Conservation (phyloP, 495 filamentous ascomycete genomes). For the Trichoderma virens region DNA sequence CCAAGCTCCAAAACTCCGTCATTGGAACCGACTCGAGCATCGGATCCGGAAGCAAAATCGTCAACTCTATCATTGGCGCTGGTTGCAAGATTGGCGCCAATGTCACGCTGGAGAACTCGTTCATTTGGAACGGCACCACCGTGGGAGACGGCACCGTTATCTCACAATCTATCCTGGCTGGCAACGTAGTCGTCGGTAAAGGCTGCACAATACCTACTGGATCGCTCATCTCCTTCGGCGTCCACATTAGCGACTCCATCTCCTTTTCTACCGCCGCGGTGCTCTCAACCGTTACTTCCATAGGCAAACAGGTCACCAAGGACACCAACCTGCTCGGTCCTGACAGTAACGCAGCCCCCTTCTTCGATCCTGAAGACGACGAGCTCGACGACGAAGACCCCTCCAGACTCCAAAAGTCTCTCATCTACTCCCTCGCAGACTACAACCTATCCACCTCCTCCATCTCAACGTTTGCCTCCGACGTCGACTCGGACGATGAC, state of each 20-base stretch:
- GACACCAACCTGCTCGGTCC: conserved; percentile 52
- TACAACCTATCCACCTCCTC: conserved; percentile 69
- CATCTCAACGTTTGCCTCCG: conserved; percentile 53
- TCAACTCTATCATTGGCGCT: conserved; percentile 70
- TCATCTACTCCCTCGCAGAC: conserved; percentile 62
- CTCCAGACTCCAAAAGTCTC: conserved; percentile 28
- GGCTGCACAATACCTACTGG: conserved; percentile 60
- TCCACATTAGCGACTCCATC: conserved; percentile 55
- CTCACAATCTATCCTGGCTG: conserved; percentile 66
- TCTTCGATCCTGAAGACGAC: conserved; percentile 38
- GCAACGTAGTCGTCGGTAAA: conserved; percentile 60
- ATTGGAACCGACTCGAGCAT: conserved; percentile 71
- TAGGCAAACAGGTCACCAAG: conserved; percentile 33
- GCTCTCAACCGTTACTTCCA: conserved; percentile 30
- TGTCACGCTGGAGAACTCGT: conserved; percentile 69
- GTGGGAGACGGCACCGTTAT: conserved; percentile 69
- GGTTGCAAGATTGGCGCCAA: conserved; percentile 79
- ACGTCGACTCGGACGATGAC: conserved; percentile 21
- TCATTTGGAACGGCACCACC: conserved; percentile 80
- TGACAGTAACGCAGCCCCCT: conserved; percentile 43
- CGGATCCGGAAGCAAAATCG: conserved; percentile 59
- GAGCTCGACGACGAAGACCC: conserved; percentile 34
- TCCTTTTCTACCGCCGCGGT: conserved; percentile 22
- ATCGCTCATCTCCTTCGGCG: conserved; percentile 71
- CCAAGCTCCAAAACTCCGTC: conserved; percentile 49